A percentile compares a stretch with the other conserved stretches of the same genome.
These are phyloP conservation scores for Didymella sp. DNA, from an alignment of 2,329 filamentous ascomycete species.

Conservation along the genomic window DNA sequence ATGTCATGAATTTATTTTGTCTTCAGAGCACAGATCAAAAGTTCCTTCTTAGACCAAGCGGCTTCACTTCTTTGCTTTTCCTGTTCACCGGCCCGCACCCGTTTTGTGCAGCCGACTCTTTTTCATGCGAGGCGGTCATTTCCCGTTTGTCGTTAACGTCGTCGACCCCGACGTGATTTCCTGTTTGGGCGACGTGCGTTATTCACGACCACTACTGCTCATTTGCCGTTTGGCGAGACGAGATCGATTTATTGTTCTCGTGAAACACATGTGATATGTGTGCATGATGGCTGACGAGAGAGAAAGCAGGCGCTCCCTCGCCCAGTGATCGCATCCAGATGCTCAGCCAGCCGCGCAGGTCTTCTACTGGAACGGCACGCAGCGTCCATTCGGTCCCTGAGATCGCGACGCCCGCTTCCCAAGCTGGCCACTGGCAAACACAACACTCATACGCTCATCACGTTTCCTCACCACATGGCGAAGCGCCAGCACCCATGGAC, in stretches of 20 bases:
- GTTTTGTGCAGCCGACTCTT: conserved; percentile 31
- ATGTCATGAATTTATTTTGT: conserved; percentile 35
- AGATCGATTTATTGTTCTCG: conserved; percentile 11
- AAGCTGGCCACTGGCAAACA: conserved; percentile 47
- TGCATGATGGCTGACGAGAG: conserved; percentile 30
- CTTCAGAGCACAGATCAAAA: conserved; percentile 34
- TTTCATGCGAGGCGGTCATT: conserved; percentile 21
- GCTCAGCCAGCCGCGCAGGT: conserved; percentile 47
- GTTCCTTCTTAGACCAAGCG: conserved; percentile 29
- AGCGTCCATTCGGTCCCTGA: conserved; percentile 49
- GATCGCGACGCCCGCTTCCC: conserved; percentile 46
- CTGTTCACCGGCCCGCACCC: conserved; percentile 33
- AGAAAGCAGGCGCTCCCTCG: conserved; percentile 44
- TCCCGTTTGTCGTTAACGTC: conserved; percentile 22
- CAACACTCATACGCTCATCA: conserved; percentile 45
- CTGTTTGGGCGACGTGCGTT: conserved; percentile 37
- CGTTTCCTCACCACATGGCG: conserved; percentile 47
- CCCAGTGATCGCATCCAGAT: conserved; percentile 51
- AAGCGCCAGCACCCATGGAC: conserved; percentile 40
- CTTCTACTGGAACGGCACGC: conserved; percentile 48
- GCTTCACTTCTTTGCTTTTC: conserved; percentile 40
- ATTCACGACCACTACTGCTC: conserved; percentile 27
- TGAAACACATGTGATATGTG: conserved; percentile 26
- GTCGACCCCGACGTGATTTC: conserved; percentile 22
- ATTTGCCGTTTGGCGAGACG: conserved; percentile 17